phyloP scores from a whole-genome alignment of 2,329 filamentous ascomycete genomes.

The Lachnum nothofagi region DNA sequence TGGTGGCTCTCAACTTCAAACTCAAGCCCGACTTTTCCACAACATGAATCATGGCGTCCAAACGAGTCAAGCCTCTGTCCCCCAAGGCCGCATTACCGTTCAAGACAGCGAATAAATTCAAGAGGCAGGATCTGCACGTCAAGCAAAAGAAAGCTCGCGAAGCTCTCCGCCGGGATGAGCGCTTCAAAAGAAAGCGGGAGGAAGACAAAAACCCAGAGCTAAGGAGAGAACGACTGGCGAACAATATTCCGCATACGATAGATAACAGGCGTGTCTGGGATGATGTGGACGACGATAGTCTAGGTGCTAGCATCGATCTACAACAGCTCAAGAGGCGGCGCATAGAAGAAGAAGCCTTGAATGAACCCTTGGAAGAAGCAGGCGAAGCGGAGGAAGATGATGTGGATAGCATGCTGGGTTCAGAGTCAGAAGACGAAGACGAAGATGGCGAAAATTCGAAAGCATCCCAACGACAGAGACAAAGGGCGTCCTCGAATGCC shows the following conservation, averaged over 20 bases:
- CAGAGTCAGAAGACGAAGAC: slow-evolving; percentile 43
- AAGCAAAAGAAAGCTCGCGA: slow-evolving; percentile 74
- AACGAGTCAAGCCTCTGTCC: slow-evolving; percentile 38
- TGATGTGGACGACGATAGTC: slow-evolving; percentile 59
- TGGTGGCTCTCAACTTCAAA: neutral
- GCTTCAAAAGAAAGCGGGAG: slow-evolving; percentile 74
- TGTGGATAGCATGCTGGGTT: slow-evolving; percentile 73
- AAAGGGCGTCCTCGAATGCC: slow-evolving; percentile 37
- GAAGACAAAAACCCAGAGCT: slow-evolving; percentile 79
- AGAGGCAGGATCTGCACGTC: slow-evolving; percentile 71
- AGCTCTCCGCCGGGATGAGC: slow-evolving; percentile 67
- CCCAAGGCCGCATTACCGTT: slow-evolving; percentile 44
- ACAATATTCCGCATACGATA: slow-evolving; percentile 74
- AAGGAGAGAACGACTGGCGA: slow-evolving; percentile 65
- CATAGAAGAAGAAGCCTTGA: slow-evolving; percentile 45
- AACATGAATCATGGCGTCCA: slow-evolving; percentile 44
- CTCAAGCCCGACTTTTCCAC: slow-evolving; percentile 18
- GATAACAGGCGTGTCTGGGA: slow-evolving; percentile 91
- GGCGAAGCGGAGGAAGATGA: slow-evolving; percentile 48
- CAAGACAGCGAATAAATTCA: slow-evolving; percentile 70
- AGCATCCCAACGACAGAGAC: slow-evolving; percentile 36
- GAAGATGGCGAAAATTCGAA: slow-evolving; percentile 37
- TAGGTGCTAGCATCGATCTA: slow-evolving; percentile 51
- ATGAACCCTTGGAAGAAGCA: slow-evolving; percentile 37
- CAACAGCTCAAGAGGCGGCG: slow-evolving; percentile 54